Evolutionary conservation across 78 protist species (phyloP).

Genomic region (Carpediemonas membranifera): DNA sequence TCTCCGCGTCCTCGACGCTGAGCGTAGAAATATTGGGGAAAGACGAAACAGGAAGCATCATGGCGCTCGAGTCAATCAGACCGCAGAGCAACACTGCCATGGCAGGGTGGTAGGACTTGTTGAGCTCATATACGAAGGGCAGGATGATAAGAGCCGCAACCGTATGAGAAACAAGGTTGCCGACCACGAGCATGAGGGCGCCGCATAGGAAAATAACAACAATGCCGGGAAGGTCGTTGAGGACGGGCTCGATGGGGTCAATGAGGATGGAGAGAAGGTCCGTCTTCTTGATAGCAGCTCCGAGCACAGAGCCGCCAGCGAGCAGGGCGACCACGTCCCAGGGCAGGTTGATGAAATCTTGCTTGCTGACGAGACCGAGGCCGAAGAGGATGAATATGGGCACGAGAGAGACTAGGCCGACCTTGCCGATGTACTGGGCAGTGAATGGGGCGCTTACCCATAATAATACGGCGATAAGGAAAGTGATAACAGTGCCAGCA

Average conservation of each 20-base stretch:
- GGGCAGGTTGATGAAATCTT: constrained; percentile 3
- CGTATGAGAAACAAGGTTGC: constrained; percentile 19
- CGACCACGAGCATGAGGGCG: neutral
- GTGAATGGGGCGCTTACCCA: neutral
- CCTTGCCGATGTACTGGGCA: neutral
- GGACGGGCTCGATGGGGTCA: no score
- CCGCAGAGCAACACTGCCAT: no score
- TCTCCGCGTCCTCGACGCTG: neutral
- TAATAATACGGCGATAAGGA: neutral
- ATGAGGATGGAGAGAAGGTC: no score
- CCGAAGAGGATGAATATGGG: constrained; percentile 5
- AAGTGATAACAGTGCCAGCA: no score
- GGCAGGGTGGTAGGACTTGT: no score
- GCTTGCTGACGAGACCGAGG: constrained; percentile 2
- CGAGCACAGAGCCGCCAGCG: constrained; percentile 23
- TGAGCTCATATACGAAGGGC: constrained; percentile 1
- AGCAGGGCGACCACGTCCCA: constrained; percentile 13
- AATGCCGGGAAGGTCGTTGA: no score
- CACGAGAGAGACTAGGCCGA: neutral
- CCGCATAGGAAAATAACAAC: no score
- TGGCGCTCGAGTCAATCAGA: neutral
- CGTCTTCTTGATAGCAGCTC: no score
- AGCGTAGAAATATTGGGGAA: neutral
- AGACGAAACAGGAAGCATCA: neutral
- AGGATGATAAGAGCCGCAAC: constrained; percentile 15